phyloP scores from a whole-genome alignment of 2,329 filamentous ascomycete species.

The Hysterium pulicare region DNA sequence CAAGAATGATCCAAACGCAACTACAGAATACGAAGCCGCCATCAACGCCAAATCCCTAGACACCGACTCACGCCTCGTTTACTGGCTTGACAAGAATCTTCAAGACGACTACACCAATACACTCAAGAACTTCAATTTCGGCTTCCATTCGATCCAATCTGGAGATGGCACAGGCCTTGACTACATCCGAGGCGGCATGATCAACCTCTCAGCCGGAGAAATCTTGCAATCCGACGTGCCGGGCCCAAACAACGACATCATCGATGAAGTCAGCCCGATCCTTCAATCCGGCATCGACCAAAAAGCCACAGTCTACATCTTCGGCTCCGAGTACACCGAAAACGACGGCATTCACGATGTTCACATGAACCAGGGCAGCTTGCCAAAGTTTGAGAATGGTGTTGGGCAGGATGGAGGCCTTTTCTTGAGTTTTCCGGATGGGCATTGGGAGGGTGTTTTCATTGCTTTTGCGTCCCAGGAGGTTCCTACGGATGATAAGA shows the following conservation, averaged over 20 bases:
- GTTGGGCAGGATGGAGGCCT: constrained; percentile 37
- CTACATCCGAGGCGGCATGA: constrained; percentile 18
- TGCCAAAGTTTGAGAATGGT: constrained; percentile 31
- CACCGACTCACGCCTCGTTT: constrained; percentile 27
- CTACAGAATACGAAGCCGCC: constrained; percentile 17
- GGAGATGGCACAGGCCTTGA: constrained; percentile 7
- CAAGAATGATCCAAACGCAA: constrained; percentile 10
- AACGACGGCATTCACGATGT: constrained; percentile 38
- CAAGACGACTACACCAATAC: constrained; percentile 21
- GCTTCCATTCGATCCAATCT: constrained; percentile 20
- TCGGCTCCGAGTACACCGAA: constrained; percentile 37
- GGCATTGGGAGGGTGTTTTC: constrained; percentile 40
- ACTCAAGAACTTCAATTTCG: constrained; percentile 17
- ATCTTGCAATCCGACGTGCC: constrained; percentile 10
- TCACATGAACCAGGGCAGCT: constrained; percentile 43
- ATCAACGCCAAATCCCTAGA: constrained; percentile 34
- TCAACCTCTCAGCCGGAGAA: constrained; percentile 11
- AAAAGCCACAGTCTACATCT: constrained; percentile 39
- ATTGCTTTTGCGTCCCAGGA: constrained; percentile 39
- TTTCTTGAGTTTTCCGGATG: constrained; percentile 33
- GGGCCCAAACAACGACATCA: constrained; percentile 24
- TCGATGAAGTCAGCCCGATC: constrained; percentile 35
- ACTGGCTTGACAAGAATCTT: constrained; percentile 30
- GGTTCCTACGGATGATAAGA: constrained; percentile 33
- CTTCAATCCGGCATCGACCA: constrained; percentile 32